Conservation (phyloP, 1,284 basidiomycete species). For the Cryptococcus wingfieldii region DNA sequence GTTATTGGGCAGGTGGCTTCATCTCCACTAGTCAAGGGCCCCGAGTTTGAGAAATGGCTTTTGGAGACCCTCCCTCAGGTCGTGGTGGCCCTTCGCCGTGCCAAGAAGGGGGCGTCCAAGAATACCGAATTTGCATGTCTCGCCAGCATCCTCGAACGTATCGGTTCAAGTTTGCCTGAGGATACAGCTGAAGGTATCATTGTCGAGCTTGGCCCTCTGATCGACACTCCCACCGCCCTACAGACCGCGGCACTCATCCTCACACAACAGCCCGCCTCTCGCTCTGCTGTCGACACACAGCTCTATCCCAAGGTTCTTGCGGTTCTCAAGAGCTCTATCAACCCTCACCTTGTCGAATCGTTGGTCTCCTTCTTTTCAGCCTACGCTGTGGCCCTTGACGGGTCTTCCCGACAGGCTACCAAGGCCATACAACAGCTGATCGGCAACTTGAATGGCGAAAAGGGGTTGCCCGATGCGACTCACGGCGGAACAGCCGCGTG, state of each 20-base stretch:
- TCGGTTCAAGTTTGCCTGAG: constrained; percentile 60
- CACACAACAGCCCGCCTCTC: constrained; percentile 63
- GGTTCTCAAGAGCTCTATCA: constrained; percentile 69
- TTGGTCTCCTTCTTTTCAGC: constrained; percentile 73
- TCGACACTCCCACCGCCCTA: constrained; percentile 73
- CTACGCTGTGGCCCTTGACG: constrained; percentile 59
- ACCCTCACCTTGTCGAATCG: constrained; percentile 67
- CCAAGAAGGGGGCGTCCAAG: constrained; percentile 70
- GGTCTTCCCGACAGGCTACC: constrained; percentile 70
- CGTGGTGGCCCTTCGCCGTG: constrained; percentile 70
- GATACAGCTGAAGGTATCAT: constrained; percentile 63
- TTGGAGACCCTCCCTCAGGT: constrained; percentile 73
- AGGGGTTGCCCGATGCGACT: constrained; percentile 38
- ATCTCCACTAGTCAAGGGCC: constrained; percentile 47
- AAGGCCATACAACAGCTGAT: constrained; percentile 73
- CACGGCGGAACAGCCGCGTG: constrained; percentile 47
- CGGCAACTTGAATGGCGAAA: constrained; percentile 22
- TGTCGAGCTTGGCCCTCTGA: constrained; percentile 67
- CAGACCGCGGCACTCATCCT: constrained; percentile 67
- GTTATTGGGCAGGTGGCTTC: constrained; percentile 51
- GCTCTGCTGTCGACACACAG: constrained; percentile 66
- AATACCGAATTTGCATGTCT: constrained; percentile 73
- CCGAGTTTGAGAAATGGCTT: constrained; percentile 65
- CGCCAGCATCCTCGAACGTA: constrained; percentile 51
- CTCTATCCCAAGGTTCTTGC: constrained; percentile 65